phyloP scores from a whole-genome alignment of 306 rosid genomes.

The Prunus mira region DNA sequence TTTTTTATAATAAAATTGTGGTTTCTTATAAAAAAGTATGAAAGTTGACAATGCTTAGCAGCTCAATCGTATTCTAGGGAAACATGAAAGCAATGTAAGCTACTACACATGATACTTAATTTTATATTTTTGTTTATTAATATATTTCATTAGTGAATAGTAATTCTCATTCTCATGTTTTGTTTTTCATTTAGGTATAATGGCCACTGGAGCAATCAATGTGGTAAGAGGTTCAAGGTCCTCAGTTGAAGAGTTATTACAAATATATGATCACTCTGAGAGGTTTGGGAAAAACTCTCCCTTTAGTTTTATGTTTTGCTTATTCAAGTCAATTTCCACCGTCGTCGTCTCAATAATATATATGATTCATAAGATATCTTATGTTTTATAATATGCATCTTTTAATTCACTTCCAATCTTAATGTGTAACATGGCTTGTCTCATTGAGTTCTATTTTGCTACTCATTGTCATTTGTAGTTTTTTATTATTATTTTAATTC shows the following conservation, averaged over 20 bases:
- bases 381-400: not conserved
- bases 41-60: too few species aligned
- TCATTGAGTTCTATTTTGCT: constrained; percentile 6
- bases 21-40: too few species aligned
- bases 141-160: not conserved
- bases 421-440: constrained; percentile 11
- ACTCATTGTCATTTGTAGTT: not conserved
- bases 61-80: too few species aligned
- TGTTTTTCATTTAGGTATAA: constrained; percentile 63
- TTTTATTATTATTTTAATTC: not conserved
- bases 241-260: constrained; percentile 70
- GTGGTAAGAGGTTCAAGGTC: constrained; percentile 98
- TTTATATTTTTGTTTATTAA: not conserved
- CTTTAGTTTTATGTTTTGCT: constrained; percentile 1
- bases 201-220: constrained; percentile 91
- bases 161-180: constrained; percentile 23
- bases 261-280: constrained; percentile 84
- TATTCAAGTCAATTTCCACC: constrained; percentile 2
- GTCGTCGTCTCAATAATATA: not conserved
- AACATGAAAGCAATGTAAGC: too few species aligned
- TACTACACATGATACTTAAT: too few species aligned
- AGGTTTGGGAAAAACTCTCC: constrained; percentile 41
- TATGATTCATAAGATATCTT: too few species aligned
- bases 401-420: constrained; percentile 8
- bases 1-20: too few species aligned